Conservation (phyloP, 2,329 filamentous ascomycete species). For the Cryoendolithus antarcticus region DNA sequence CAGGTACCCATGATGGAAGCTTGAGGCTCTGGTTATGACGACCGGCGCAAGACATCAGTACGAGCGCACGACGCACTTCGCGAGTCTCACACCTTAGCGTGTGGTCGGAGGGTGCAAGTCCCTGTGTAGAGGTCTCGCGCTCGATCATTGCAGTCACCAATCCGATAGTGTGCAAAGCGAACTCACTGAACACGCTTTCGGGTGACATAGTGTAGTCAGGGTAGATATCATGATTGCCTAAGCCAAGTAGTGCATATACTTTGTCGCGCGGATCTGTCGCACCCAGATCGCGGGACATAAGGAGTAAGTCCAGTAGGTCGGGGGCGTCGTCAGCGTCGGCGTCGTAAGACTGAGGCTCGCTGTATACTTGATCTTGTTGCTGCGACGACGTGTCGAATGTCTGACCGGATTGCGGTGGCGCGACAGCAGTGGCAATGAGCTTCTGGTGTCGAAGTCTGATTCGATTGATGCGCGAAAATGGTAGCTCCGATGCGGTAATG, state of each 20-base stretch:
- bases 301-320: conserved; percentile 18
- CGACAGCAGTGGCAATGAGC: not conserved
- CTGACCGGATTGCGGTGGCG: not conserved
- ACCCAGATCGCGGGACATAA: conserved; percentile 18
- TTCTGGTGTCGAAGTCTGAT: conserved; percentile 16
- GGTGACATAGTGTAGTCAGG: conserved; percentile 16
- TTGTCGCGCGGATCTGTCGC: conserved; percentile 19
- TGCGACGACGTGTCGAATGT: not conserved
- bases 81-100: not conserved
- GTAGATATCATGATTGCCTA: conserved; percentile 15
- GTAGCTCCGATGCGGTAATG: conserved; percentile 15
- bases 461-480: conserved; percentile 20
- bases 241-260: conserved; percentile 17
- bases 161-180: conserved; percentile 17
- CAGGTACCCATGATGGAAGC: conserved; percentile 14
- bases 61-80: conserved; percentile 14
- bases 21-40: conserved; percentile 13
- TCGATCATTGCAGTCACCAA: conserved; percentile 9
- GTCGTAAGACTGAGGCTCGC: not conserved
- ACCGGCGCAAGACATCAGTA: conserved; percentile 18
- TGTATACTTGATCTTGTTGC: not conserved
- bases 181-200: conserved; percentile 18
- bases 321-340: conserved; percentile 7
- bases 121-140: not conserved
- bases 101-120: conserved; percentile 5